Percentiles rank a stretch among this genome's conserved stretches.
These are phyloP conservation scores for Aspergillus puulaauensis DNA, from an alignment of 2,329 filamentous ascomycete species.

Conservation along the genomic window DNA sequence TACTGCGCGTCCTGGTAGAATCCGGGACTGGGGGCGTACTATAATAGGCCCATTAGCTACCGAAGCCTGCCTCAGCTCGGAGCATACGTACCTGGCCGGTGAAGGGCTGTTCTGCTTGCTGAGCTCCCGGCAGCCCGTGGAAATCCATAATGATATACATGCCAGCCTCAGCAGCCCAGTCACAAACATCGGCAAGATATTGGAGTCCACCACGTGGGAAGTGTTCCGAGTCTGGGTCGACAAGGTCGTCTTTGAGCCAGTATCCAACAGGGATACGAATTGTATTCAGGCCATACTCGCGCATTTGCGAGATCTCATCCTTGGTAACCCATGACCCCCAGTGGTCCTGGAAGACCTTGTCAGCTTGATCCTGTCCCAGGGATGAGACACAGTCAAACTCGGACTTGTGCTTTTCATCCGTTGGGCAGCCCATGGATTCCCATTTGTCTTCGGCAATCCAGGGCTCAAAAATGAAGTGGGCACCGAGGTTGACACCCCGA, in stretches of 20 bases:
- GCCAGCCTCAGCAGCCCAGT: constrained; percentile 49
- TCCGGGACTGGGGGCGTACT: constrained; percentile 43
- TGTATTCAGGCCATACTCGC: constrained; percentile 53
- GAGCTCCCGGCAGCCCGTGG: constrained; percentile 26
- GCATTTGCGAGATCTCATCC: constrained; percentile 51
- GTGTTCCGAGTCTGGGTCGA: constrained; percentile 49
- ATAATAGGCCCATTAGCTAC: background rate
- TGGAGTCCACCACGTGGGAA: constrained; percentile 51
- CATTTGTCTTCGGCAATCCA: constrained; percentile 53
- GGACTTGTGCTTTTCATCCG: constrained; percentile 31
- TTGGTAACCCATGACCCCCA: constrained; percentile 53
- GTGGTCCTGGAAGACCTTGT: constrained; percentile 51
- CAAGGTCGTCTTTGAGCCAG: constrained; percentile 54
- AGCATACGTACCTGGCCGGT: background rate
- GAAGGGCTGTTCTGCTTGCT: background rate
- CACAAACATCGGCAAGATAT: constrained; percentile 49
- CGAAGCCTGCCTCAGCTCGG: too few species aligned
- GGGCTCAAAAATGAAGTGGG: constrained; percentile 54
- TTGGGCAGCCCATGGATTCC: constrained; percentile 51
- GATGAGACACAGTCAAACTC: constrained; percentile 57
- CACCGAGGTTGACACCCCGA: constrained; percentile 57
- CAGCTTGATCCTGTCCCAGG: constrained; percentile 49
- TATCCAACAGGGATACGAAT: constrained; percentile 57
- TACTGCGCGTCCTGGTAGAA: constrained; percentile 61
- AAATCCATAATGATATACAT: constrained; percentile 57